These are phyloP conservation scores for Mangifera indica DNA, from an alignment of 345 rosid genomes.

Conservation along the genomic window DNA sequence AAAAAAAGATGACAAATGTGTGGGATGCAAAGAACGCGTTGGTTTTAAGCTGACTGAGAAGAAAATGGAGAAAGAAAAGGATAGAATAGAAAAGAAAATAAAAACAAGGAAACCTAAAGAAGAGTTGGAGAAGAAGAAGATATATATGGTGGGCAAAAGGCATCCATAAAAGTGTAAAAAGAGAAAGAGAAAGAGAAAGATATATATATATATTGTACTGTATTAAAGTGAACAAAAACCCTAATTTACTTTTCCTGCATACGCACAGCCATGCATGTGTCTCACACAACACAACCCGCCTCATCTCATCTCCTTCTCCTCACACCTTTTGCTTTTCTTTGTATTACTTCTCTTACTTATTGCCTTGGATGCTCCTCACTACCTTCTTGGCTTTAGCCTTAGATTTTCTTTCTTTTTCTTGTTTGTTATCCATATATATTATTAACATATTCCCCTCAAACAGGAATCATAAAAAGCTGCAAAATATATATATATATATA, in stretches of 20 bases:
- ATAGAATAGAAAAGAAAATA: conserved; percentile 12
- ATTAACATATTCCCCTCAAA: no score
- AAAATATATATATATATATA: no score
- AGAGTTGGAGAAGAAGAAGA: conserved; percentile 43
- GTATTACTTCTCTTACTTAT: conserved; percentile 15
- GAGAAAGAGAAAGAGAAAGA: no score
- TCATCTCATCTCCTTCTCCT: conserved; percentile 12
- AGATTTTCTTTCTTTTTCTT: neutral
- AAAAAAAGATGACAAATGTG: conserved; percentile 25
- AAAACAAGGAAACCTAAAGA: conserved; percentile 35
- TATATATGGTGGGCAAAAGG: conserved; percentile 50
- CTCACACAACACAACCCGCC: conserved; percentile 1
- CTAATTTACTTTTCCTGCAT: conserved; percentile 23
- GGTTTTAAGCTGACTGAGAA: conserved; percentile 66
- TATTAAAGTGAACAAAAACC: conserved; percentile 12
- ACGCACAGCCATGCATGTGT: conserved; percentile 30
- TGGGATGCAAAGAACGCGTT: conserved; percentile 68
- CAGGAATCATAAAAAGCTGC: no score
- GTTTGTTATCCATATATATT: neutral
- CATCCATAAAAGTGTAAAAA: conserved; percentile 45
- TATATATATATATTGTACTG: no score
- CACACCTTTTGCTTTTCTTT: conserved; percentile 25
- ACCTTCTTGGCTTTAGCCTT: conserved; percentile 20
- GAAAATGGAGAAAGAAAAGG: conserved; percentile 28
- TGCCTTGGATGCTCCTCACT: conserved; percentile 38